Base-by-base conservation (phyloP, 108 stramenopile genomes). In the Conticribra guillardii region DNA sequence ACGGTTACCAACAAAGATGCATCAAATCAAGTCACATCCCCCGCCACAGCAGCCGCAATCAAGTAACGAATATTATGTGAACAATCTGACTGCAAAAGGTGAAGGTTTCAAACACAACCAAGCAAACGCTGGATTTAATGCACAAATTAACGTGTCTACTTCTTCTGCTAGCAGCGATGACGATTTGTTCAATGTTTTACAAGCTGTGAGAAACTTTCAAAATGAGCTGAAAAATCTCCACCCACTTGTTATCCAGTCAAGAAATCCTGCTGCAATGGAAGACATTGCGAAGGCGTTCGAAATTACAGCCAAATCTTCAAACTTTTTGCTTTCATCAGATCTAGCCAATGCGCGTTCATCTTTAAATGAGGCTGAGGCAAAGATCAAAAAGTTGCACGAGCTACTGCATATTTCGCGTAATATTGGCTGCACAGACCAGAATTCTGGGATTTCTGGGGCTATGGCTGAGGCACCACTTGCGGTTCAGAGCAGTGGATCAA, bases 231-330 rank as follows among this genome's bases (percentile, higher is more conserved):
- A 49, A 31, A 30, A 33, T 26, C 57, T 69, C 19, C 57, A 69
- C 16, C 46, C 68, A 7, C 9, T 49, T 18, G 68, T 69, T 50
- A 49, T 58, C 37, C 41, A 49, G 26, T 34, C 30, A 0, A 46
- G 49, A 26, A 44, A 69, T 50, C n/a, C 57, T 17, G 15, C 56
- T 46, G 57, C 47, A 7, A 47, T 59, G 22, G 57, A 69, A 51
- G 63, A 63, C 22, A 49, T 73, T 18, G 44, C 62, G 2, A 54
- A 37, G 9, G 63, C 63, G 22, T 49, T 64, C 49, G 32, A 64
- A 23, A 24, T 73, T 4, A 58, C 72, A 2, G 72, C 72, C 18
- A 26, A 60, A 24, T 63, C 63, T 4, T 58, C 72, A n/a, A 60
- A 73, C 31, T 51, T 32, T 57, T 41, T 73, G 7, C 4, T 64